Percentiles rank a stretch among this genome's conserved stretches.
Evolutionary conservation across 129 eudicot species (phyloP).

Genomic region (Erigeron canadensis): DNA sequence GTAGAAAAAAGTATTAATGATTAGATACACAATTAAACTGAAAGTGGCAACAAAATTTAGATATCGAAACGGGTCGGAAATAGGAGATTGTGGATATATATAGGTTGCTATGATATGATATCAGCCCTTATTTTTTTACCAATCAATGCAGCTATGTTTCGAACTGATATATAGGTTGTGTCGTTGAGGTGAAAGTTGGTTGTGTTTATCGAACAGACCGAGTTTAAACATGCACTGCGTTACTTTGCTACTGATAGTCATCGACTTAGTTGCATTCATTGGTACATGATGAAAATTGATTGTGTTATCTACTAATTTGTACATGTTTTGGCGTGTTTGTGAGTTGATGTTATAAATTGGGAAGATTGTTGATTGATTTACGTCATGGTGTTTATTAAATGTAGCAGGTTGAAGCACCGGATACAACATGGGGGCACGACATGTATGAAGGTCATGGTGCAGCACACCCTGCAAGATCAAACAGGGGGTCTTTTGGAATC

Average conservation of each 20-base stretch:
- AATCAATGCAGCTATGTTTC: too few species aligned
- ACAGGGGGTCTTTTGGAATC: constrained; percentile 29
- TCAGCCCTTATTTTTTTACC: too few species aligned
- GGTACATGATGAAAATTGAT: not conserved
- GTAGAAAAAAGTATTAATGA: too few species aligned
- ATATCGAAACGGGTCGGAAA: too few species aligned
- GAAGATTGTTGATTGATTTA: not conserved
- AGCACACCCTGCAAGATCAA: constrained; percentile 31
- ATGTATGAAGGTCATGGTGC: constrained; percentile 43
- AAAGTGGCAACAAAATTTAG: too few species aligned
- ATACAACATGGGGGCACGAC: constrained; percentile 51
- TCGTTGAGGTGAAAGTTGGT: not conserved
- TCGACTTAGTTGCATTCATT: not conserved
- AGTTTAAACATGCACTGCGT: not conserved
- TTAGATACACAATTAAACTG: too few species aligned
- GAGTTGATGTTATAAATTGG: not conserved
- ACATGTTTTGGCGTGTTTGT: not conserved
- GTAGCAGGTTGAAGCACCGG: constrained; percentile 35
- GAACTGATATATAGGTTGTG: too few species aligned
- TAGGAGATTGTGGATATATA: too few species aligned
- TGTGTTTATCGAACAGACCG: not conserved
- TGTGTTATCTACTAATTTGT: not conserved
- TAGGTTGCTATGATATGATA: too few species aligned
- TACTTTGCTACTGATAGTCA: not conserved
- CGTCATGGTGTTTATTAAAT: not conserved